These are phyloP conservation scores for Xylaria sp. DNA, from an alignment of 2,329 filamentous ascomycete genomes.

Conservation along the genomic window DNA sequence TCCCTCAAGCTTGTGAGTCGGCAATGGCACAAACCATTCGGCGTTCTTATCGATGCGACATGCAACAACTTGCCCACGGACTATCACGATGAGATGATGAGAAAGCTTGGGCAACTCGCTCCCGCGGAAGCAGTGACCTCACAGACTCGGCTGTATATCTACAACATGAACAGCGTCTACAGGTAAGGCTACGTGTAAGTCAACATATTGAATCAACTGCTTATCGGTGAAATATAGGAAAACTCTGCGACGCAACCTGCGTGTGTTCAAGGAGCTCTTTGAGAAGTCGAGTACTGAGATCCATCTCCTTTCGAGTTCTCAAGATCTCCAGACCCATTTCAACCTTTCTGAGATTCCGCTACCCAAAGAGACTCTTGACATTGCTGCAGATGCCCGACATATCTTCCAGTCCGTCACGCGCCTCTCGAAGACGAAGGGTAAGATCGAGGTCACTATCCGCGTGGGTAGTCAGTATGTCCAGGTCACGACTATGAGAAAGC, in stretches of 20 bases:
- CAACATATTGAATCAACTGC: slow-evolving; percentile 2
- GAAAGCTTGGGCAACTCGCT: slow-evolving; percentile 56
- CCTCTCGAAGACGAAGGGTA: slow-evolving; percentile 64
- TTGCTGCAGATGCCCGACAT: slow-evolving; percentile 60
- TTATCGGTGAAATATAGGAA: slow-evolving; percentile 38
- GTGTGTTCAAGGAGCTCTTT: slow-evolving; percentile 57
- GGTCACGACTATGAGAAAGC: slow-evolving; percentile 62
- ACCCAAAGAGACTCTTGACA: slow-evolving; percentile 64
- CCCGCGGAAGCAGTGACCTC: slow-evolving; percentile 56
- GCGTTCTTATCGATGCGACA: slow-evolving; percentile 62
- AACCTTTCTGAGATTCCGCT: slow-evolving; percentile 61
- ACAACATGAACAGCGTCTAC: slow-evolving; percentile 69
- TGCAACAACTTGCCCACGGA: slow-evolving; percentile 65
- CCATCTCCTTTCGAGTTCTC: slow-evolving; percentile 58
- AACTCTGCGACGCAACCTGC: slow-evolving; percentile 59
- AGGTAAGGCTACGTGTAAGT: slow-evolving; percentile 37
- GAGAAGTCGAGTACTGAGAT: slow-evolving; percentile 62
- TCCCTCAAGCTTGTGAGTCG: slow-evolving; percentile 56
- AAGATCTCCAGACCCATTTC: slow-evolving; percentile 62
- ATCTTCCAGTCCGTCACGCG: slow-evolving; percentile 61
- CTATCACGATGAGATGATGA: slow-evolving; percentile 59
- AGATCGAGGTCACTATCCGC: slow-evolving; percentile 63
- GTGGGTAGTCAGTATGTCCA: slow-evolving; percentile 66
- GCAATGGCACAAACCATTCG: slow-evolving; percentile 65
- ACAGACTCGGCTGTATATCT: slow-evolving; percentile 59